Conservation (phyloP, 78 protist genomes). For the Bigelowiella natans region DNA sequence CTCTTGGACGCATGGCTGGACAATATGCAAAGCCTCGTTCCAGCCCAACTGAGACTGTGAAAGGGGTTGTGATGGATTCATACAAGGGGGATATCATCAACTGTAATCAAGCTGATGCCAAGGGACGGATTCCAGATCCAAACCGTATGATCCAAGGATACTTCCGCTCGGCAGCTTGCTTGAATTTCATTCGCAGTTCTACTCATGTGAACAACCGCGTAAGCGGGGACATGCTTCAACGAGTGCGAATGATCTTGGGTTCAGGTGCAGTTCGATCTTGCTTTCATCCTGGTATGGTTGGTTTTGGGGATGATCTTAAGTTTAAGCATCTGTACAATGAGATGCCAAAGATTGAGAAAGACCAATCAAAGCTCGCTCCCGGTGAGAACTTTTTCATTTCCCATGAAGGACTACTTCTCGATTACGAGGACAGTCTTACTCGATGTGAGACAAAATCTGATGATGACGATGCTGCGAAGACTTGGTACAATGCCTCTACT, state of each 20-base stretch:
- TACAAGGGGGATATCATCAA: slow-evolving; percentile 51
- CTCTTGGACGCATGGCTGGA: slow-evolving; percentile 51
- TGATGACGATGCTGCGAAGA: not conserved
- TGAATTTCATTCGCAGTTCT: slow-evolving; percentile 39
- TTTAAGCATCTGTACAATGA: not conserved
- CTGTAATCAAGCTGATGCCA: slow-evolving; percentile 1
- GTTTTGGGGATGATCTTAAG: not conserved
- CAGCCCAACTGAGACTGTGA: slow-evolving; percentile 32
- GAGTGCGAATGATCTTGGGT: not conserved
- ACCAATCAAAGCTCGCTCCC: not conserved
- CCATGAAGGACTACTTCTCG: slow-evolving; percentile 53
- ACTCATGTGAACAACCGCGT: not conserved
- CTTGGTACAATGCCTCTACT: slow-evolving; percentile 46
- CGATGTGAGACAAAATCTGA: not conserved
- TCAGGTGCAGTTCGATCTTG: not conserved
- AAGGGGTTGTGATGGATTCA: slow-evolving; percentile 14
- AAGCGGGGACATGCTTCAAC: not conserved
- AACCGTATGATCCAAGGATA: slow-evolving; percentile 26
- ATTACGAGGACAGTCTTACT: slow-evolving; percentile 47
- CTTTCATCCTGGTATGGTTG: not conserved
- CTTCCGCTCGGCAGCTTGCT: slow-evolving; percentile 44
- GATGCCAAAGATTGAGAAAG: not conserved
- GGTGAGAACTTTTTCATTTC: slow-evolving; percentile 33
- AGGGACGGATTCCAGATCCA: slow-evolving; percentile 45
- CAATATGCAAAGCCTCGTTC: slow-evolving; percentile 44